Base-by-base conservation (phyloP, 352 stramenopile species). In the Globisporangium spinosum region DNA sequence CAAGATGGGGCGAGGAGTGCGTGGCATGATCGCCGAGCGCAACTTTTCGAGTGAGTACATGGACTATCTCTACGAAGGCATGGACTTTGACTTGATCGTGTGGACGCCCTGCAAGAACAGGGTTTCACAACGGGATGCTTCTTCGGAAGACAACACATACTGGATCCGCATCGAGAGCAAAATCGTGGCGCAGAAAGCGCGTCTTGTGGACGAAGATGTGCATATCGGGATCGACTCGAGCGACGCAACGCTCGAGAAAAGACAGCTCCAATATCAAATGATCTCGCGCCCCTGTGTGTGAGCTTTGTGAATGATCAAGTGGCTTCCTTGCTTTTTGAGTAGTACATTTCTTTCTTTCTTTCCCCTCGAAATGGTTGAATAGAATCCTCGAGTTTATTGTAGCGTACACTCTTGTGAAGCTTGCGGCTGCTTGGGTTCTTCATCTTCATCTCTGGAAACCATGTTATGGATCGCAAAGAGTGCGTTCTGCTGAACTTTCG, bases 401-500 rank as follows among this genome's bases (percentile, higher is more conserved):
- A 69, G 25, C 29, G 65, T 47, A 32, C 65, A 70, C 35, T 56
- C 34, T 25, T 45, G 47, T 8, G 23, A 40, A n/a, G 15, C 43
- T 49, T 49, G 40, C 34, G 58, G 65, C 13, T 59, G 58, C 12
- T 62, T n/a, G 47, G 17, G 43, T 15, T 29, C 23, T 38, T 69
- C 56, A 10, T 56, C 53, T 13, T 71, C 51, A 2, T 71, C 76
- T 0, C 75, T 70, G 0, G 70, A 61, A 38, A 77, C 27, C 65
- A 89, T 68, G 4, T 58, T 75, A 3, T 78, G 63, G 35, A 89
- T 87, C 20, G 80, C 78, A 57, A 77, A 69, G 4, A 78, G 51
- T 2, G 80, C 77, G 51, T 90, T 71, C 25, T 88, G 72, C 69
- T 88, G 82, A 9, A 90, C 82, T 27, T 78, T 83, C 6, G 64